Evolutionary conservation across 345 rosid species (phyloP), one percentile per base, ranked within the genome.

Genomic region (Laguncularia racemosa): DNA sequence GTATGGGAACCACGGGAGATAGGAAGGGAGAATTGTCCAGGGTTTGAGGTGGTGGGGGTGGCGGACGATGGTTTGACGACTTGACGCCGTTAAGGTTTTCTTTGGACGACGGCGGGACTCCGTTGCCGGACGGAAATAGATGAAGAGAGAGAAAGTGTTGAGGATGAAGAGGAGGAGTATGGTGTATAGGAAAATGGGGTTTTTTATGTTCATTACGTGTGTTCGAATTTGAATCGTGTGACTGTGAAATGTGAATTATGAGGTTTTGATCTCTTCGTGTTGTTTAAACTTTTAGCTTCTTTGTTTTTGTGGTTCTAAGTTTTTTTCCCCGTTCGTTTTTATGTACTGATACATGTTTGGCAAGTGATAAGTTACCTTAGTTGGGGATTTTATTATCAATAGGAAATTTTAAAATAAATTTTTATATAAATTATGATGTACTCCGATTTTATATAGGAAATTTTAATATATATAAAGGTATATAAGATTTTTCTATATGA

Each of bases 21-120:
- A 86, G 0, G 96, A 89, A 28, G 96, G 98, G 19, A 92, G 81
- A 20, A 83, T 81, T 18, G 95, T 93, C 96, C 98, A 89, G 0
- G 82, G 81, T 60, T 92, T 85, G 14, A 44, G 38, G 20, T 18
- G 20, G 52, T 33, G 23, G 55, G 13, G 56, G 62, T 20, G 53
- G 56, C 46, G 82, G 54, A 38, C 1, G 58, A 13, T 47, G 15
- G 26, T n/a, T 44, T 54, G 16, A 26, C 50, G 1, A 49, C 56
- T 1, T 28, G 55, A 13, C 40, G 73, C 18, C 56, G 66, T 48
- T 20, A 49, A 11, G 61, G 48, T 50, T 14, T 38, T 50, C 7
- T 48, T 40, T 2, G 16, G 20, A 13, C 6, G 16, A 26, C 59
- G n/a, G 16, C 48, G 44, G 48, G 26, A n/a, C 58, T 53, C 47